phyloP scores from a whole-genome alignment of 2,329 filamentous ascomycete genomes.

The Aspergillus ibericus region DNA sequence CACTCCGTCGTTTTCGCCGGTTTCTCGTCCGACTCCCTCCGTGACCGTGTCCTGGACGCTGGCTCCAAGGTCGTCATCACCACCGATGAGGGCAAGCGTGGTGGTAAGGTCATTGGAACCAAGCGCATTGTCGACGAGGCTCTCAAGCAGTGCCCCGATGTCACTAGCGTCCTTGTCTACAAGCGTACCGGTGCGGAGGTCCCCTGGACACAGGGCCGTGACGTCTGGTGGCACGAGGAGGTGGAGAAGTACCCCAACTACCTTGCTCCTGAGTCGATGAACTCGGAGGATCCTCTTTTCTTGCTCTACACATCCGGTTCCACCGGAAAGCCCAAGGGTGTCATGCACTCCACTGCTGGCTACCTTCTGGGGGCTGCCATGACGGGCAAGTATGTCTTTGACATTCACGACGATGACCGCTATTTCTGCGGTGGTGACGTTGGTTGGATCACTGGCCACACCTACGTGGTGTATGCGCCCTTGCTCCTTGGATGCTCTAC shows the following conservation, averaged over 20 bases:
- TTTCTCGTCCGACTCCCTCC: constrained; percentile 93
- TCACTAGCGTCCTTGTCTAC: constrained; percentile 83
- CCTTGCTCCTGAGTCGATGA: constrained; percentile 83
- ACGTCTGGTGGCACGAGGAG: constrained; percentile 99
- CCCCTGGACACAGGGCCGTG: constrained; percentile 83
- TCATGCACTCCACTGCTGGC: constrained; percentile 95
- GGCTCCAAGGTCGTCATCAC: constrained; percentile 93
- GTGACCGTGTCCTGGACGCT: constrained; percentile 90
- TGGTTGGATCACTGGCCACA: constrained; percentile 98
- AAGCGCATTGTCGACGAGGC: constrained; percentile 99
- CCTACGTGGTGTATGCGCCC: constrained; percentile 96
- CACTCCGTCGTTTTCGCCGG: constrained; percentile 98
- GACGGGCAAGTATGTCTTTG: constrained; percentile 98
- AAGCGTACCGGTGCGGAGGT: constrained; percentile 93
- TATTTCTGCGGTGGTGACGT: constrained; percentile 99
- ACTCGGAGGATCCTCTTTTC: constrained; percentile 94
- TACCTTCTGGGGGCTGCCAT: constrained; percentile 91
- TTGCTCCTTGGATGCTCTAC: constrained; percentile 89
- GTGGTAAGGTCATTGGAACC: constrained; percentile 93
- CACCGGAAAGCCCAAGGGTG: constrained; percentile 97
- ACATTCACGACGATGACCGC: constrained; percentile 88
- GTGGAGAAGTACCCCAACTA: constrained; percentile 95
- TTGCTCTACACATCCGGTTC: constrained; percentile 97
- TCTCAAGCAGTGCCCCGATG: constrained; percentile 89
- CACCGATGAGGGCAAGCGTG: constrained; percentile 94